Conservation (phyloP, 2,329 filamentous ascomycete species). For the Chrysosphaeria jannelii region DNA sequence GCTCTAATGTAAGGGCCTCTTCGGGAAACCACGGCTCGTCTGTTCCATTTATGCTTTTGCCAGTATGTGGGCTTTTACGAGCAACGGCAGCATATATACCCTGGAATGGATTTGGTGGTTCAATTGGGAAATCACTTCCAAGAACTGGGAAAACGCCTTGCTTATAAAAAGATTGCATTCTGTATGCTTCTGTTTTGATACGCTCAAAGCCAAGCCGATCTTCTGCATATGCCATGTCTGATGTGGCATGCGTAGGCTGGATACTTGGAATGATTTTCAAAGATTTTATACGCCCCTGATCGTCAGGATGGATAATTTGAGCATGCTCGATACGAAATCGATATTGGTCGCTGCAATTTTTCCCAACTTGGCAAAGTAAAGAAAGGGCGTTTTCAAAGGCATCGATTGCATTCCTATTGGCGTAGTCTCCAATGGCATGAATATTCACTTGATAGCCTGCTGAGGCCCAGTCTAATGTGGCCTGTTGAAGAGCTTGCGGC, state of each 20-base stretch:
- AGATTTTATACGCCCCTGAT: conserved; percentile 25
- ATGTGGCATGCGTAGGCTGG: conserved; percentile 42
- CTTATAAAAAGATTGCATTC: conserved; percentile 29
- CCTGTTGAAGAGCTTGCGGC: conserved; percentile 20
- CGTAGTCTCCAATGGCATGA: conserved; percentile 40
- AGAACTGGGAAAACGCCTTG: conserved; percentile 12
- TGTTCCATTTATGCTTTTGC: conserved; percentile 15
- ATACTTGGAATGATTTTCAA: conserved; percentile 36
- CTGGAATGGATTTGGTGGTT: conserved; percentile 34
- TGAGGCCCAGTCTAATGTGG: conserved; percentile 25
- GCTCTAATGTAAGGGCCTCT: conserved; percentile 24
- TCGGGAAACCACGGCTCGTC: conserved; percentile 26
- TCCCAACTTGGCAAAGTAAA: conserved; percentile 17
- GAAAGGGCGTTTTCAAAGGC: conserved; percentile 26
- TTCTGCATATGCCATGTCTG: conserved; percentile 37
- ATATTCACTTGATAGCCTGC: conserved; percentile 39
- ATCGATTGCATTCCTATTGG: conserved; percentile 32
- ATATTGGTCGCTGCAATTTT: conserved; percentile 3
- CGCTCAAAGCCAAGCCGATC: conserved; percentile 24
- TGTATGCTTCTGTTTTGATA: conserved; percentile 26
- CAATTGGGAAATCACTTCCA: conserved; percentile 42
- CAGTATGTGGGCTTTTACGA: conserved; percentile 25
- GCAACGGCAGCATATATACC: conserved; percentile 39
- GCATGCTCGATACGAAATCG: conserved; percentile 41
- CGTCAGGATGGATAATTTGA: conserved; percentile 35